These are phyloP conservation scores for Lentinus tigrinus DNA, from an alignment of 768 basidiomycete species.

Conservation along the genomic window DNA sequence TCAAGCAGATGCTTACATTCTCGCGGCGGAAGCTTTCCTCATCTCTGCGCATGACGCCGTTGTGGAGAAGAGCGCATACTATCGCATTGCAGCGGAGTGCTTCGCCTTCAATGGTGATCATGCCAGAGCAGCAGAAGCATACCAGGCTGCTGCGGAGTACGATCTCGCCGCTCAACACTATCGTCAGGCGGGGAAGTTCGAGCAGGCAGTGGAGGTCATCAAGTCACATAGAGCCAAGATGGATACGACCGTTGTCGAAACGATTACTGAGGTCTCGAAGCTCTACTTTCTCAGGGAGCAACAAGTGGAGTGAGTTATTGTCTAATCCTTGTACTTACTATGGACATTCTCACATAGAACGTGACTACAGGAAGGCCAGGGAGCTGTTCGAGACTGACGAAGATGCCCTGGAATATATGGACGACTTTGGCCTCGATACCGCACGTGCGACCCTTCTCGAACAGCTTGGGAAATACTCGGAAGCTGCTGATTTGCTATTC, in stretches of 20 bases:
- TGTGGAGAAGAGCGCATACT: not conserved
- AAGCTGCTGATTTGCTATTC: constrained; percentile 54
- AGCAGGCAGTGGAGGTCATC: constrained; percentile 52
- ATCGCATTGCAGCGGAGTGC: constrained; percentile 25
- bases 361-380: not conserved
- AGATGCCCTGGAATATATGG: constrained; percentile 55
- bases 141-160: constrained; percentile 42
- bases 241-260: constrained; percentile 29
- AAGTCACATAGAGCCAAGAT: constrained; percentile 33
- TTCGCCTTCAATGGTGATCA: constrained; percentile 27
- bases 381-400: constrained; percentile 44
- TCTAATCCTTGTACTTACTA: not conserved
- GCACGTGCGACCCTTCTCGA: constrained; percentile 47
- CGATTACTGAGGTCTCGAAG: constrained; percentile 43
- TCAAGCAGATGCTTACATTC: not conserved
- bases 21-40: not conserved
- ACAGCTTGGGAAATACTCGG: constrained; percentile 38
- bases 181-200: constrained; percentile 49
- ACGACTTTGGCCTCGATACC: constrained; percentile 50
- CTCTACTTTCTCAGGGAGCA: constrained; percentile 43
- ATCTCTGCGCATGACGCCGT: not conserved
- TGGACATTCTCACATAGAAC: not conserved
- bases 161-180: constrained; percentile 45
- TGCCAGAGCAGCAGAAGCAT: constrained; percentile 44
- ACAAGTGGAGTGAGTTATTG: constrained; percentile 26